These are phyloP conservation scores for Hypoxylon sp. DNA, from an alignment of 2,329 filamentous ascomycete species.

Conservation along the genomic window DNA sequence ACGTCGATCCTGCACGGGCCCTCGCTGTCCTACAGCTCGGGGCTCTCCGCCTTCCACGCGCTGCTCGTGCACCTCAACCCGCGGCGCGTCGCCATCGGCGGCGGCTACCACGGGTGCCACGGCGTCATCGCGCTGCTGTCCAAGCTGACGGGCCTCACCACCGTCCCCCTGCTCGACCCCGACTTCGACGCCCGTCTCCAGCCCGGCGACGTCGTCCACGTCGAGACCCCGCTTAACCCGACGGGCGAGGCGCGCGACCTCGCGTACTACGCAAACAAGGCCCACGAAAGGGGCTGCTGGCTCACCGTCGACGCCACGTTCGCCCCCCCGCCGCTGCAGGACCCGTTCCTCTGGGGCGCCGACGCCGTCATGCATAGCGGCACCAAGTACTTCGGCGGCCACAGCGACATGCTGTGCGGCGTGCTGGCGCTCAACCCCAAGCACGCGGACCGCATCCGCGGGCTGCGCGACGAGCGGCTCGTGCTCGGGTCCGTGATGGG, in stretches of 20 bases:
- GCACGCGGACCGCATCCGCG: conserved; percentile 68
- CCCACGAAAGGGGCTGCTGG: conserved; percentile 76
- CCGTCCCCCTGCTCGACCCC: conserved; percentile 77
- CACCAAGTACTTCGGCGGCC: conserved; percentile 96
- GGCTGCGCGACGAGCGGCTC: conserved; percentile 77
- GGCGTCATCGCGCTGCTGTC: conserved; percentile 81
- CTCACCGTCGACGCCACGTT: conserved; percentile 93
- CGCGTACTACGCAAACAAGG: conserved; percentile 77
- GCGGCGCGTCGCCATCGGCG: conserved; percentile 83
- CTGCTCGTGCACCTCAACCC: conserved; percentile 88
- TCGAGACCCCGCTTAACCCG: conserved; percentile 96
- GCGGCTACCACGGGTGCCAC: conserved; percentile 94
- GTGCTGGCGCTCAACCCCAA: conserved; percentile 77
- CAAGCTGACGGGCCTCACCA: conserved; percentile 81
- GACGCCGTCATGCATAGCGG: conserved; percentile 93
- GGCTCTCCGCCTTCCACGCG: conserved; percentile 90
- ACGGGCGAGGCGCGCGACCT: conserved; percentile 86
- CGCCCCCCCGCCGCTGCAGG: conserved; percentile 88
- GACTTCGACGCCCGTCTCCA: conserved; percentile 73
- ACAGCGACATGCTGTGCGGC: conserved; percentile 93
- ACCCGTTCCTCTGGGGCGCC: conserved; percentile 85
- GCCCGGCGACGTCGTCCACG: conserved; percentile 85
- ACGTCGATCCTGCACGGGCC: conserved; percentile 79
- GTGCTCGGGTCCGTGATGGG: conserved; percentile 88
- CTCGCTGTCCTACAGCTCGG: conserved; percentile 83